Percentiles rank a stretch among this genome's conserved stretches.
These are phyloP conservation scores for Lipomyces japonicus DNA, from an alignment of 805 yeast genomes.

Conservation along the genomic window DNA sequence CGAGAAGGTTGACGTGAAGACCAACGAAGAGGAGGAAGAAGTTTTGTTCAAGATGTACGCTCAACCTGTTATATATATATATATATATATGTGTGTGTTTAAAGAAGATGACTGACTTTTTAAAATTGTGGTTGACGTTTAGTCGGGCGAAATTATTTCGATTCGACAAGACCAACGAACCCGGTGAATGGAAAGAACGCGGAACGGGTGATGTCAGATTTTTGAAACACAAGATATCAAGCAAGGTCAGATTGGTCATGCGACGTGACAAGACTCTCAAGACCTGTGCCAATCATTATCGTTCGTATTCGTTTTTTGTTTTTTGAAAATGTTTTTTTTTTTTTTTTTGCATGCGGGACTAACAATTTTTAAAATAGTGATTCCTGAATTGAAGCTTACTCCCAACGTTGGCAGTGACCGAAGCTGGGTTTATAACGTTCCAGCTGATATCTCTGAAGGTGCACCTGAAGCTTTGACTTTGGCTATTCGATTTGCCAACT, in stretches of 20 bases:
- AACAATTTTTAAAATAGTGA: conserved; percentile 17
- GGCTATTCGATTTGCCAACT: conserved; percentile 79
- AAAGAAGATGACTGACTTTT: not conserved
- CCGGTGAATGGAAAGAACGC: conserved; percentile 98
- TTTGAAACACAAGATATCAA: conserved; percentile 77
- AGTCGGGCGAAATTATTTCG: conserved; percentile 87
- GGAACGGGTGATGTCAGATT: conserved; percentile 98
- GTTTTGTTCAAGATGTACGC: conserved; percentile 67
- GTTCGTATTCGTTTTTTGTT: conserved; percentile 36
- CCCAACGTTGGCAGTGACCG: conserved; percentile 96
- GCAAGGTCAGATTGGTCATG: conserved; percentile 89
- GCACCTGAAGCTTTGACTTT: conserved; percentile 92
- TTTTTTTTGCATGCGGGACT: not conserved
- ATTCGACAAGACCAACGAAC: conserved; percentile 52
- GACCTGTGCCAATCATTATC: conserved; percentile 95
- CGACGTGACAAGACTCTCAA: conserved; percentile 98
- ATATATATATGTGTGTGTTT: not conserved
- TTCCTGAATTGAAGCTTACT: conserved; percentile 47
- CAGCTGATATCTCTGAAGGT: conserved; percentile 94
- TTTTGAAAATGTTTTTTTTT: conserved; percentile 1
- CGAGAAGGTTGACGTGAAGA: conserved; percentile 93
- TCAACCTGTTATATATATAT: not conserved
- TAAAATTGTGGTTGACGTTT: not conserved
- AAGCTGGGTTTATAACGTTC: conserved; percentile 95
- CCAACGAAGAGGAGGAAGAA: conserved; percentile 89